Percentiles rank a stretch among this genome's conserved stretches.
Evolutionary conservation across 352 stramenopile genomes (phyloP).

Genomic region (Phytophthora idaei): DNA sequence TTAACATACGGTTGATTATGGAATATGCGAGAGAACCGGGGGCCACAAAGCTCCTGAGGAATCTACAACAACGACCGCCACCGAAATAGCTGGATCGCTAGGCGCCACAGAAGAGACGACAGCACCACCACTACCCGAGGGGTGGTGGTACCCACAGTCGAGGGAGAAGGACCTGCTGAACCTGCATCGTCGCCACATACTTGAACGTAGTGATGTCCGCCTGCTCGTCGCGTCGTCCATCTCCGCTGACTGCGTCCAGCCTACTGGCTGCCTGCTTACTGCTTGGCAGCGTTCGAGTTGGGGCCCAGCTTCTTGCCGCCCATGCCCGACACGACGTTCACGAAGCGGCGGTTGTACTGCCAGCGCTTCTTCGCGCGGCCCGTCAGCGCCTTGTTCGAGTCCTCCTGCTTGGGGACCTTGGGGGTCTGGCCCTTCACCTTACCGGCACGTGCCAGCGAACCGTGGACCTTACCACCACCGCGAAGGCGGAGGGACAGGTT

Average conservation of each 20-base stretch:
- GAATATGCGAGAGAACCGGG: conserved; percentile 46
- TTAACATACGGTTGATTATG: conserved; percentile 63
- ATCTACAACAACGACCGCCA: conserved; percentile 38
- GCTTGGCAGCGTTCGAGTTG: conserved; percentile 98
- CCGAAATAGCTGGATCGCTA: conserved; percentile 24
- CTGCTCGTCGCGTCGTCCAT: conserved; percentile 5
- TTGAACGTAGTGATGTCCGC: conserved; percentile 7
- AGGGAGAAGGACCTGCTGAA: conserved; percentile 13
- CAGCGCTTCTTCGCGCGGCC: conserved; percentile 99
- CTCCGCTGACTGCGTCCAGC: conserved; percentile 15
- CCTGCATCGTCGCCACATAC: conserved; percentile 18
- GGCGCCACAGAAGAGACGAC: conserved; percentile 34
- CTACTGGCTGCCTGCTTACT: conserved; percentile 37
- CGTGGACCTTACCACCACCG: conserved; percentile 98
- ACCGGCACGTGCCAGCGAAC: conserved; percentile 99
- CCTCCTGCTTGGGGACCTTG: conserved; percentile 99
- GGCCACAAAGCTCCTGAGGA: conserved; percentile 22
- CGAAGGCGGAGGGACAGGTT: conserved; percentile 96
- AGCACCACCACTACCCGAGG: conserved; percentile 15
- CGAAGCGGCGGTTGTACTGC: conserved; percentile 99
- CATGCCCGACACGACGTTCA: conserved; percentile 98
- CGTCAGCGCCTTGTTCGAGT: conserved; percentile 97
- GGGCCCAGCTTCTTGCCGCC: conserved; percentile 97
- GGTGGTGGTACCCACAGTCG: conserved; percentile 18
- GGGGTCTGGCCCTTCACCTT: conserved; percentile 99